phyloP scores from a whole-genome alignment of 305 asterid genomes.

The Lippia alba region DNA sequence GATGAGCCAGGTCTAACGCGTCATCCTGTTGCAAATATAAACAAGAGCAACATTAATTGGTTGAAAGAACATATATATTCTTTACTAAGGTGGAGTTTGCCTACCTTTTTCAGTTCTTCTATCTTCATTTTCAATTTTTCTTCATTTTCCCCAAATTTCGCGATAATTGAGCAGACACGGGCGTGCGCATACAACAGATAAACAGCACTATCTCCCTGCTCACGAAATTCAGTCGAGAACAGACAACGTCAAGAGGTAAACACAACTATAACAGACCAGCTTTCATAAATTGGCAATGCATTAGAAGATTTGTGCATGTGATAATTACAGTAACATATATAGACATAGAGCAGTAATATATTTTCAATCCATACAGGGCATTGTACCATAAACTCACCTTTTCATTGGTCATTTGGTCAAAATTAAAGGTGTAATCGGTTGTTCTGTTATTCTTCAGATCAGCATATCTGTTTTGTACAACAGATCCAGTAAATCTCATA shows the following conservation, averaged over 20 bases:
- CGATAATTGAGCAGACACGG: constrained; percentile 93
- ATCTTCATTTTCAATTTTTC: no score
- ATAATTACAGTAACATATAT: no score
- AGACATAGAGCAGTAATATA: not conserved
- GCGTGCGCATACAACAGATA: constrained; percentile 96
- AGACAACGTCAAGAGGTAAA: constrained; percentile 13
- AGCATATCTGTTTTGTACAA: constrained; percentile 70
- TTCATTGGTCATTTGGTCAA: constrained; percentile 93
- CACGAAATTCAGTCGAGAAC: constrained; percentile 23
- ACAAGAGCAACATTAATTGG: constrained; percentile 24
- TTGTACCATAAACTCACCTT: constrained; percentile 55
- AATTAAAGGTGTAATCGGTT: constrained; percentile 87
- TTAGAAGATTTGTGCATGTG: not conserved
- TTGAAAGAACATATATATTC: not conserved
- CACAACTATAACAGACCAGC: constrained; percentile 15
- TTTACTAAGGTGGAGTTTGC: not conserved
- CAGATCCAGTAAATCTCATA: constrained; percentile 8
- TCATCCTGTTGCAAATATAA: constrained; percentile 56
- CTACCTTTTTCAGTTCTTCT: constrained; percentile 71
- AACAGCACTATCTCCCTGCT: constrained; percentile 97
- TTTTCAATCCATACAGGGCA: constrained; percentile 7
- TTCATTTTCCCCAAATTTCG: constrained; percentile 79
- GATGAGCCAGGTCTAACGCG: constrained; percentile 67
- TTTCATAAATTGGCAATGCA: not conserved
- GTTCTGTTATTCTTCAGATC: constrained; percentile 91